Base-by-base conservation (phyloP, 257 asterid genomes). In the Agastache rugosa region DNA sequence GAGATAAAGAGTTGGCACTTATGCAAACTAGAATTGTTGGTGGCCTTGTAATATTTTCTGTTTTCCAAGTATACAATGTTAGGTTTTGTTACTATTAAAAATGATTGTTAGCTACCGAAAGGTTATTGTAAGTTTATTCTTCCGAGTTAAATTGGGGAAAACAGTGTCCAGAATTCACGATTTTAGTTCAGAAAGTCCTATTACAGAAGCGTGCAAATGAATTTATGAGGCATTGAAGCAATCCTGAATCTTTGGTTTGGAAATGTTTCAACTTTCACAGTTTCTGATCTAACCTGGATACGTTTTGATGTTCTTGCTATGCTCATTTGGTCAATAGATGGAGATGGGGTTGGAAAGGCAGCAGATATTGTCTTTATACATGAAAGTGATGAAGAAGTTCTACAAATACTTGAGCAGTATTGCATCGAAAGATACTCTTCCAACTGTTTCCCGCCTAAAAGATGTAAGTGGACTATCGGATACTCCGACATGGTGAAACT, bases 291-390 rank as follows among this genome's bases (percentile, higher is more conserved):
- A 63, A 59, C 42, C 35, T 16, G 17, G 58, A 41, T 15, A 45
- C 19, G 31, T 29, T 66, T 67, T 11, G 14, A 50, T 37, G 45
- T 71, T 35, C 34, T 54, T 42, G 22, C 22, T 9, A 31, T 71
- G 15, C 53, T 58, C 58, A 15, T 79, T 72, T 77, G 81, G 77
- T 77, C 59, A 73, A 10, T 81, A 93, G 98, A 79, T 41, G 69
- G 97, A 94, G 84, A 89, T 87, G 90, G 82, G 83, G 67, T 50
- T 92, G 85, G 93, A 90, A 63, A 80, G 92, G 80, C 90, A 83
- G 79, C 98, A 92, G 80, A 84, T 94, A 83, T 20, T 89, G 79
- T 79, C 93, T 20, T 55, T 85, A 76, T 95, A 86, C 62, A 71
- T 79, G 76, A 87, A 90, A 82, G 72, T 84, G 47, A 90, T 95